These are phyloP conservation scores for Phenoliferia sp. DNA, from an alignment of 1,284 basidiomycete species.

Conservation along the genomic window DNA sequence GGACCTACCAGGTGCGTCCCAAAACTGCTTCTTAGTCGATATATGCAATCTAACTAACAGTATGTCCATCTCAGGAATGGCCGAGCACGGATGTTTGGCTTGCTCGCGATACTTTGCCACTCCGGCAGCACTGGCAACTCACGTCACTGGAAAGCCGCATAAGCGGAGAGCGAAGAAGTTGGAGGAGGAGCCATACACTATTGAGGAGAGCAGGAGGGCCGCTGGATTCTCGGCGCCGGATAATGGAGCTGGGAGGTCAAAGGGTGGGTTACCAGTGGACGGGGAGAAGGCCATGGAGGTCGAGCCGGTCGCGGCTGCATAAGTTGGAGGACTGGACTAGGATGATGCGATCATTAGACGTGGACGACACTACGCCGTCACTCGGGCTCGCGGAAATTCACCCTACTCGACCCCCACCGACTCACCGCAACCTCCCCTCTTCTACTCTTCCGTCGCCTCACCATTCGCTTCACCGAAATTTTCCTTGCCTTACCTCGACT, in stretches of 20 bases:
- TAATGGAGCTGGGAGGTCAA: constrained; percentile 26
- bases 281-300: constrained; percentile 7
- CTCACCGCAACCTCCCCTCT: not conserved
- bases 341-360: too few relatives aligned
- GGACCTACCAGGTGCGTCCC: constrained; percentile 19
- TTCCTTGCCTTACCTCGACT: not conserved
- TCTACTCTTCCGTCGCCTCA: not conserved
- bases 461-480: not conserved
- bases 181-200: constrained; percentile 31
- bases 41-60: not conserved
- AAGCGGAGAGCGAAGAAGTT: constrained; percentile 30
- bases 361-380: too few relatives aligned
- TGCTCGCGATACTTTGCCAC: constrained; percentile 32
- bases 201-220: constrained; percentile 24
- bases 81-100: constrained; percentile 25
- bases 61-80: constrained; percentile 20
- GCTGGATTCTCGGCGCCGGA: constrained; percentile 23
- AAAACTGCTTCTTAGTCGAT: not conserved
- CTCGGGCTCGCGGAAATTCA: too few relatives aligned
- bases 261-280: constrained; percentile 7
- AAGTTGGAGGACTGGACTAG: not conserved
- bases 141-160: constrained; percentile 26
- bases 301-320: not conserved
- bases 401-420: not conserved
- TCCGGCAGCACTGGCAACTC: constrained; percentile 21